A percentile compares a stretch with the other conserved stretches of the same genome.
These are phyloP conservation scores for Trichoderma simmonsii DNA, from an alignment of 2,329 filamentous ascomycete genomes.

Conservation along the genomic window DNA sequence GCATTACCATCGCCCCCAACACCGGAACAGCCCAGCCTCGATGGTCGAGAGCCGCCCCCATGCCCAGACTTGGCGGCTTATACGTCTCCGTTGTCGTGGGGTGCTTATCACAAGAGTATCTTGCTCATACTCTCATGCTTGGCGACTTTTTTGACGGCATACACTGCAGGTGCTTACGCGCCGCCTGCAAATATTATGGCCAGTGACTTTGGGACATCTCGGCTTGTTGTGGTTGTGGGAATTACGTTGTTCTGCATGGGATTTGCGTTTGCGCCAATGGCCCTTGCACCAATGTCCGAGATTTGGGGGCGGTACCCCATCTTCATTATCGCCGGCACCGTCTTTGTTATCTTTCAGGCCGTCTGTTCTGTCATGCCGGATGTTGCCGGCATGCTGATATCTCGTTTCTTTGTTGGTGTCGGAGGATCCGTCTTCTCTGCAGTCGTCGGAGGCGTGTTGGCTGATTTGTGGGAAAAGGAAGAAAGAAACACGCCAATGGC, in stretches of 20 bases:
- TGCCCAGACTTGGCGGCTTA: conserved; percentile 65
- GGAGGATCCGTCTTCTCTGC: conserved; percentile 78
- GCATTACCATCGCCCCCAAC: conserved; percentile 32
- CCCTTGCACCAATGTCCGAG: conserved; percentile 82
- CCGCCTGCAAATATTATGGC: conserved; percentile 65
- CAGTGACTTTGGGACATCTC: conserved; percentile 60
- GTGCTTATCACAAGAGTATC: conserved; percentile 62
- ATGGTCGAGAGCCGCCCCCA: conserved; percentile 45
- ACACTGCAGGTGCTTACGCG: conserved; percentile 76
- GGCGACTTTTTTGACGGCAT: conserved; percentile 75
- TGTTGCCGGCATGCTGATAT: conserved; percentile 70
- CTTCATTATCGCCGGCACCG: conserved; percentile 68
- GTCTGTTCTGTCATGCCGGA: conserved; percentile 69
- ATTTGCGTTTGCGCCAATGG: conserved; percentile 82
- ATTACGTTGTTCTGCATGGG: conserved; percentile 81
- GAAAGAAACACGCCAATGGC: conserved; percentile 88
- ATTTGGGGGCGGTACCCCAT: conserved; percentile 83
- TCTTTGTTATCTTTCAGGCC: conserved; percentile 70
- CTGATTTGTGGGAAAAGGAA: conserved; percentile 76
- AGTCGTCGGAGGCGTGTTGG: conserved; percentile 88
- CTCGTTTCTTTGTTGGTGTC: conserved; percentile 73
- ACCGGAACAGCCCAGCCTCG: conserved; percentile 17
- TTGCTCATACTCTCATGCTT: conserved; percentile 71
- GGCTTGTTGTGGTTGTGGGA: conserved; percentile 65
- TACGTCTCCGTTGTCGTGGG: conserved; percentile 71